Evolutionary conservation across 306 rosid species (phyloP), one percentile per base, ranked within the genome.

Genomic region (Lablab purpureus): DNA sequence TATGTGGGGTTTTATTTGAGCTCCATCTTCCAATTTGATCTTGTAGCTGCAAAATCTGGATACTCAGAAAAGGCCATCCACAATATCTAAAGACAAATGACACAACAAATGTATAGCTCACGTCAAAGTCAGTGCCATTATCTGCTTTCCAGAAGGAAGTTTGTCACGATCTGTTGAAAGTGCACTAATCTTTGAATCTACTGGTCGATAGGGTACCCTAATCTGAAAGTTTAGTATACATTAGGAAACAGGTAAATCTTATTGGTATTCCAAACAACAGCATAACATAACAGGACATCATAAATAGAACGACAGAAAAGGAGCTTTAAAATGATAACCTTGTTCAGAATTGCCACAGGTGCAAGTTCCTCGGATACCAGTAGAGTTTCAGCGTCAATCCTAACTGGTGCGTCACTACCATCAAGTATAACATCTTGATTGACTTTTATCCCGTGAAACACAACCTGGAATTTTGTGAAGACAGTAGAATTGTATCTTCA

Each of bases 391-490:
- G 93, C 89, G 76, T 90, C 98, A 80, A 95, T 87, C 88, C 93
- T 93, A 52, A 85, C 80, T 19, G 99, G 98, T 63, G 88, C 99
- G 41, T 95, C 99, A 87, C 99, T 95, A 71, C 99, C 99, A 87
- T 93, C 98, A 70, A 95, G 94, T 72, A 91, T 40, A 45, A 92
- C 78, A 78, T 91, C 89, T 79, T 88, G 88, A 75, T 91, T 80
- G 62, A 86, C 83, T 76, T 79, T 89, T 70, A 95, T 88, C 65
- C 99, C 99, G 79, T 87, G 99, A 88, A 95, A 95, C 55, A 76
- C 84, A 75, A 92, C 84, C 99, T 95, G 79, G 59, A 77, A 83
- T 74, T 69, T 68, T 56, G 75, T 17, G 73, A 28, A 81, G 67
- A 73, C 86, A 76, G 13, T 11, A 67, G 75, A 68, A 68, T 47